Base-by-base conservation (phyloP, 805 yeast genomes). In the Tetrapisispora phaffii region DNA sequence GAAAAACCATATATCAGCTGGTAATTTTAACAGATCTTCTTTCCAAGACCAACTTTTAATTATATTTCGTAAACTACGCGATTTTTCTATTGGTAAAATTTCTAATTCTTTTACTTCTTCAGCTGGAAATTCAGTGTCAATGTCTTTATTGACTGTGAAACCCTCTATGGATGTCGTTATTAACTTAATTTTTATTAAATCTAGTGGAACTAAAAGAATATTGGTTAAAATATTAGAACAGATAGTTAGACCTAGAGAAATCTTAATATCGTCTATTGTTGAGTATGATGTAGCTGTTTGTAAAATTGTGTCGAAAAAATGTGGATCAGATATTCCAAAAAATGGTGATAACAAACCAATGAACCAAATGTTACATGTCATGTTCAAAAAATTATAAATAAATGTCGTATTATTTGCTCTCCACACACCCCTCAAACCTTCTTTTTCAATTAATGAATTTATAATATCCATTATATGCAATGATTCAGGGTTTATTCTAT, bases 361-460 rank as follows among this genome's bases (percentile, higher is more conserved):
- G 40, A 88, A 71, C 97, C 97, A 89, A 1, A 96, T 86, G 57
- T 85, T 90, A 39, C 88, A 67, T 0, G 95, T 83, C 41, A 79
- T 77, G 2, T 82, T 76, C 17, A 87, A 68, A 0, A 95, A 83
- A 44, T 76, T 82, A 58, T 83, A 74, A 17, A 93, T 71, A 56
- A 88, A 90, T 0, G 95, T 74, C 2, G 95, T 82, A 58, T 85
- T 82, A 34, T 80, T 74, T 10, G 88, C 86, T 56, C 85, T 73
- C 70, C 85, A 79, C 9, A 82, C 62, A 3, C 88, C 87, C 53
- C 77, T 69, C 17, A 79, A 80, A 22, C 83, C 95, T 57, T 73
- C 95, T 65, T 72, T 79, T 21, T 87, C 74, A 54, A 75, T 73
- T 44, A 75, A 75, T 48, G 82, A 70, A 17, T 77, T 76, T 70